Evolutionary conservation across 2,329 filamentous ascomycete genomes (phyloP).

Genomic region (Cercospora sojina): DNA sequence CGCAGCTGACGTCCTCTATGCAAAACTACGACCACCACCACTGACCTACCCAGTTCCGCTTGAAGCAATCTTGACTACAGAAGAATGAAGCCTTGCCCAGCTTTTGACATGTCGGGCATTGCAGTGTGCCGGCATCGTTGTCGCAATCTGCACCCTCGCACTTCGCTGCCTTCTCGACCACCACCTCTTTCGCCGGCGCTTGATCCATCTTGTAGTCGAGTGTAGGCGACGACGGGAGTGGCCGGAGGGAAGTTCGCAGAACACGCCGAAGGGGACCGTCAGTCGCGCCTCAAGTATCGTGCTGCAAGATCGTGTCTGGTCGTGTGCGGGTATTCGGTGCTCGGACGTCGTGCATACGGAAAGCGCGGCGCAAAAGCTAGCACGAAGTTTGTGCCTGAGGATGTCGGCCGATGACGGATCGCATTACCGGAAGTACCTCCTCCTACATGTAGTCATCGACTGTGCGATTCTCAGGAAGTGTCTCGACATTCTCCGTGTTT

Average conservation of each 20-base stretch:
- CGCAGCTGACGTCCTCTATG: conserved; percentile 28
- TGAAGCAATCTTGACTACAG: conserved; percentile 98
- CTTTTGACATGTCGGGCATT: conserved; percentile 95
- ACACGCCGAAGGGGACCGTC: background rate
- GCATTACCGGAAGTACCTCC: conserved; percentile 9
- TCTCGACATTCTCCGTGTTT: background rate
- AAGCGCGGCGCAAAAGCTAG: background rate
- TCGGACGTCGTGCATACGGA: background rate
- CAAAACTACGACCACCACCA: conserved; percentile 16
- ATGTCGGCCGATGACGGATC: conserved; percentile 13
- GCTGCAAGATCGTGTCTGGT: background rate
- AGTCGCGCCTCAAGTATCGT: background rate
- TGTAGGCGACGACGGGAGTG: background rate
- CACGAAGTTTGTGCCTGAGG: background rate
- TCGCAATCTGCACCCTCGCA: conserved; percentile 81
- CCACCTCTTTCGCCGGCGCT: conserved; percentile 38
- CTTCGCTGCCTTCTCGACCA: conserved; percentile 57
- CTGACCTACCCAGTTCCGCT: conserved; percentile 85
- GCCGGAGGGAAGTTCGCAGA: background rate
- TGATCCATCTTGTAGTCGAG: conserved; percentile 30
- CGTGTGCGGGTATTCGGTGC: background rate
- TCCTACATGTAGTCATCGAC: conserved; percentile 12
- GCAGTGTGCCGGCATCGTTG: conserved; percentile 80
- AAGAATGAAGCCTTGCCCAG: conserved; percentile 89
- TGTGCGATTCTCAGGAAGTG: background rate